Conservation (phyloP, 2,329 filamentous ascomycete genomes). For the Claviceps africana region DNA sequence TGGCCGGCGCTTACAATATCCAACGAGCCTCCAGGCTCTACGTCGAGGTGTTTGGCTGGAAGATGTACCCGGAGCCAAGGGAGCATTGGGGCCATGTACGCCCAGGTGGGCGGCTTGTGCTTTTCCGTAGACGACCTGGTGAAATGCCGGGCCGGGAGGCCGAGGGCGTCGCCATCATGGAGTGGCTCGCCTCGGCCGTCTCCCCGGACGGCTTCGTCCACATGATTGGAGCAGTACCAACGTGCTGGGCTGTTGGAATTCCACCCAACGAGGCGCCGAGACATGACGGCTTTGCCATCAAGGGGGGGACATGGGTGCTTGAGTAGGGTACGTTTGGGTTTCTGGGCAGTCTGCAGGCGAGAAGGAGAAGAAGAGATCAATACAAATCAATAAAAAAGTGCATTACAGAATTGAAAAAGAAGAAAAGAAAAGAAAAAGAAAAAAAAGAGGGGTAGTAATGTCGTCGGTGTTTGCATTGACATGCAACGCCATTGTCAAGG, state of each 20-base stretch:
- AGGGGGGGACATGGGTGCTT: no score
- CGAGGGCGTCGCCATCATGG: constrained; percentile 61
- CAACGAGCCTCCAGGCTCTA: no score
- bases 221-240: constrained; percentile 83
- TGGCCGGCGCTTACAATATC: no score
- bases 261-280: constrained; percentile 48
- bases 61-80: no score
- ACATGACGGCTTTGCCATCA: constrained; percentile 36
- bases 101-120: constrained; percentile 68
- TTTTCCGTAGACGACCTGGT: constrained; percentile 73
- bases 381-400: no score
- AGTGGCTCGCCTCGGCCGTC: constrained; percentile 59
- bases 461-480: no score
- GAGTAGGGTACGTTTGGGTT: no score
- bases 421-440: neutral
- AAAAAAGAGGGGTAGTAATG: neutral
- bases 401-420: no score
- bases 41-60: no score
- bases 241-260: constrained; percentile 67
- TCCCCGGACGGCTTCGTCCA: constrained; percentile 67
- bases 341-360: no score
- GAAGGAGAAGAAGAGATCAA: no score
- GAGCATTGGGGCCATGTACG: constrained; percentile 74
- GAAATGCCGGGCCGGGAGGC: constrained; percentile 72
- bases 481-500: neutral